Conservation (phyloP, 1,284 basidiomycete species). For the Sporisorium exsertum region DNA sequence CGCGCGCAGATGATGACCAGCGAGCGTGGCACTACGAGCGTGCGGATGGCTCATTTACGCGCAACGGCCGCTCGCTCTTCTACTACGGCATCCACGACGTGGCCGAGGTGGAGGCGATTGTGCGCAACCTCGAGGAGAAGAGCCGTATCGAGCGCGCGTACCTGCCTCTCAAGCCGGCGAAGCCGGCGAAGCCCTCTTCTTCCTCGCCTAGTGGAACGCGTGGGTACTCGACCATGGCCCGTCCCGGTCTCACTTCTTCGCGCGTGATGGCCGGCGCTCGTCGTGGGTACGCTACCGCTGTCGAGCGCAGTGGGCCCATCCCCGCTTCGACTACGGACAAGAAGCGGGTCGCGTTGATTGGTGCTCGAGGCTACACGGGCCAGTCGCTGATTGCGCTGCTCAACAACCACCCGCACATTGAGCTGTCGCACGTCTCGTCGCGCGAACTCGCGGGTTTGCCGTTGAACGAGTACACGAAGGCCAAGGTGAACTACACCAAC, state of each 20-base stretch:
- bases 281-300: constrained; percentile 72
- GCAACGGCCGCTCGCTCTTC: constrained; percentile 90
- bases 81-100: constrained; percentile 97
- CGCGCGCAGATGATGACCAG: constrained; percentile 92
- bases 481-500: constrained; percentile 73
- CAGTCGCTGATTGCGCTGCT: constrained; percentile 88
- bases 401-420: constrained; percentile 85
- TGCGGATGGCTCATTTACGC: constrained; percentile 95
- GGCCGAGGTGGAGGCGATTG: constrained; percentile 80
- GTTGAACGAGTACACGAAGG: constrained; percentile 85
- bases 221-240: constrained; percentile 65
- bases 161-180: constrained; percentile 87
- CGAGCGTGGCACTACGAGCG: constrained; percentile 98
- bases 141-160: constrained; percentile 87
- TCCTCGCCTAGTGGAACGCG: constrained; percentile 65
- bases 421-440: constrained; percentile 93
- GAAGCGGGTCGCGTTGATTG: constrained; percentile 93
- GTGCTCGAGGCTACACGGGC: constrained; percentile 94
- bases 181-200: constrained; percentile 73
- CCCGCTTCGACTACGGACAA: constrained; percentile 75
- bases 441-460: constrained; percentile 88
- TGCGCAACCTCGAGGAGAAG: constrained; percentile 85
- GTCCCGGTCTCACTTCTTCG: constrained; percentile 72
- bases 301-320: constrained; percentile 68
- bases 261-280: constrained; percentile 52